Conservation (phyloP, 768 basidiomycete species). For the Holtermanniella nyarrowii region DNA sequence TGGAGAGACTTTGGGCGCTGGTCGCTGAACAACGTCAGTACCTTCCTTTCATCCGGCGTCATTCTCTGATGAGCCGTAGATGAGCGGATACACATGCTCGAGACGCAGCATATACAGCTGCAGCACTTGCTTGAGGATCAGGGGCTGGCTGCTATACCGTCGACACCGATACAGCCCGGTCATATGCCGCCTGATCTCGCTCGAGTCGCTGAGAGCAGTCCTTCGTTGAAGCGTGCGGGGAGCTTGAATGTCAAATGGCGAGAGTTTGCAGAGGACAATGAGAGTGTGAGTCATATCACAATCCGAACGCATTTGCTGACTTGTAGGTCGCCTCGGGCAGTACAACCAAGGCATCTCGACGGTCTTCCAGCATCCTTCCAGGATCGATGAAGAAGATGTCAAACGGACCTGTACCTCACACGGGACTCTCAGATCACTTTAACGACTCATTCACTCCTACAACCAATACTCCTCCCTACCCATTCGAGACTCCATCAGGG, state of each 20-base stretch:
- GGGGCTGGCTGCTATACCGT: constrained; percentile 55
- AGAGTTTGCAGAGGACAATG: constrained; percentile 6
- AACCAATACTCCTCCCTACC: constrained; percentile 8
- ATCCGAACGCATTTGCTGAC: neutral
- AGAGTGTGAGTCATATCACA: constrained; percentile 15
- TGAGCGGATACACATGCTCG: constrained; percentile 28
- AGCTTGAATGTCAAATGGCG: neutral
- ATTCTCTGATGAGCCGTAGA: constrained; percentile 11
- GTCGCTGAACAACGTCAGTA: constrained; percentile 34
- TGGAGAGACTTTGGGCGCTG: constrained; percentile 23
- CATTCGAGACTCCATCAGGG: constrained; percentile 17
- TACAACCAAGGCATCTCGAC: constrained; percentile 4
- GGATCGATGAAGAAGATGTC: constrained; percentile 17
- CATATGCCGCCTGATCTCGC: neutral
- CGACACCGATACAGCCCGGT: constrained; percentile 43
- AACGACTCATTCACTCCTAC: constrained; percentile 26
- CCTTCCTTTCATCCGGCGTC: neutral
- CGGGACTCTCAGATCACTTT: constrained; percentile 22
- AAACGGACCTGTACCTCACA: constrained; percentile 6
- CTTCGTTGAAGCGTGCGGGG: neutral
- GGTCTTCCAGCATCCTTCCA: constrained; percentile 23
- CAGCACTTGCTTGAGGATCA: constrained; percentile 18
- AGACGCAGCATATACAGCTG: constrained; percentile 25
- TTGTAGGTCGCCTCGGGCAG: neutral
- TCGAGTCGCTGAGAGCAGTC: neutral